Evolutionary conservation across 1,284 basidiomycete genomes (phyloP), one percentile per base, ranked within the genome.

Genomic region (Mycena sp.): DNA sequence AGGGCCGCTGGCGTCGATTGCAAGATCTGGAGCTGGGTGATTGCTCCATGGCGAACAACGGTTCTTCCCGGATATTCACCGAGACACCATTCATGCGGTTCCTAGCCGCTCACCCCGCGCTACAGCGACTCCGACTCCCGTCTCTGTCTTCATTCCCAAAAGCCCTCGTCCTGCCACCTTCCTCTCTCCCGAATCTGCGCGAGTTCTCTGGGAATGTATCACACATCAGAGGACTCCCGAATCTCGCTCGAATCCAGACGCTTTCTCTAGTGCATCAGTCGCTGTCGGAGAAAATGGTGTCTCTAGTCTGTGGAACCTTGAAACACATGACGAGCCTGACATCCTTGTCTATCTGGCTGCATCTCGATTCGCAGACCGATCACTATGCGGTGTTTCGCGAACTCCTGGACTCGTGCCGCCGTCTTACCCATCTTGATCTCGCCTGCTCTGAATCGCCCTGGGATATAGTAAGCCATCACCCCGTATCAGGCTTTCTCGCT

Each of bases 61-160:
- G 53, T 19, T 45, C 61, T 3, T 50, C 65, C 0, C 57, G 61
- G 14, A 32, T 50, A 17, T 46, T 30, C 37, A 67, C 60, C 61
- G 65, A 67, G 54, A 61, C 61, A 3, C 61, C 61, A 21, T 67
- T 67, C 17, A 67, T 67, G 61, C 61, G 53, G 29, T 67, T 67
- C 51, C 54, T 67, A 7, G 61, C 54, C 17, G 49, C 37, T 2
- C 65, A 67, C 28, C 48, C 65, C 12, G 43, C 21, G 17, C 9
- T 67, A 45, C 61, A 67, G 40, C 40, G 61, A 7, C 38, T 67
- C 2, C 58, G 58, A 11, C 44, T 63, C 17, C 61, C 65, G 25
- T 67, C 65, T 9, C 55, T 67, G 7, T 67, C 65, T 30, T 63
- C 65, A 1, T 67, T 67, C 45, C 65, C 65, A 4, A 56, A 54